These are phyloP conservation scores for Quercus agrifolia DNA, from an alignment of 306 rosid species.

Conservation along the genomic window DNA sequence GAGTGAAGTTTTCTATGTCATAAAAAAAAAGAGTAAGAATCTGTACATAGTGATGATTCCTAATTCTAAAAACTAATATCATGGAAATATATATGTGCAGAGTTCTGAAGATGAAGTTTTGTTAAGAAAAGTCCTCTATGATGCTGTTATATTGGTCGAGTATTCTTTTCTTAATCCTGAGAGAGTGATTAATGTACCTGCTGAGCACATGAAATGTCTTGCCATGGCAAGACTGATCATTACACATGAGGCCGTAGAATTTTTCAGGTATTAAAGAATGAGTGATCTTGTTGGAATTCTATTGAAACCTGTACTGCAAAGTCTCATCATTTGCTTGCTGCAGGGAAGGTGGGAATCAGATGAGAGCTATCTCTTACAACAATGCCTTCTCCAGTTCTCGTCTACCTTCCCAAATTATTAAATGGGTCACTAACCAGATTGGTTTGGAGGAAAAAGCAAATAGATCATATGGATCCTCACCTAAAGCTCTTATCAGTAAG, in stretches of 20 bases:
- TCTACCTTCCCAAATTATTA: slow-evolving; percentile 46
- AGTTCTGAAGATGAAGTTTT: slow-evolving; percentile 56
- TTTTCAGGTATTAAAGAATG: slow-evolving; percentile 46
- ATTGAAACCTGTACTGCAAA: slow-evolving; percentile 4
- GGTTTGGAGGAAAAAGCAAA: slow-evolving; percentile 38
- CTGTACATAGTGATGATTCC: slow-evolving; percentile 1
- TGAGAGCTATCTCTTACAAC: slow-evolving; percentile 48
- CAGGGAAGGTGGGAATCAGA: slow-evolving; percentile 71
- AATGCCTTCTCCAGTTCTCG: slow-evolving; percentile 60
- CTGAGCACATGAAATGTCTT: slow-evolving; percentile 32
- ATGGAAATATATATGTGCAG: slow-evolving; percentile 42
- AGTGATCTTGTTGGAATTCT: slow-evolving; percentile 1
- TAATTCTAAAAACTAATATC: neutral
- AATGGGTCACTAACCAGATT: slow-evolving; percentile 41
- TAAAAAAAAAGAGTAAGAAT: neutral
- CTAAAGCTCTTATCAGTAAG: slow-evolving; percentile 58
- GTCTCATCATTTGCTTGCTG: slow-evolving; percentile 16
- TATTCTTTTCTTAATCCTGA: slow-evolving; percentile 53
- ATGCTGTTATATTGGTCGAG: slow-evolving; percentile 67
- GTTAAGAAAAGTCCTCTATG: slow-evolving; percentile 61
- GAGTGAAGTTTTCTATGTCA: no score
- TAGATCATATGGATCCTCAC: slow-evolving; percentile 44
- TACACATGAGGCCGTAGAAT: slow-evolving; percentile 54
- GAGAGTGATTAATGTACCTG: slow-evolving; percentile 22
- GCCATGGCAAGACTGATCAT: slow-evolving; percentile 59